These are phyloP conservation scores for Ploettnerulaceae sp. DNA, from an alignment of 2,329 filamentous ascomycete species.

Conservation along the genomic window DNA sequence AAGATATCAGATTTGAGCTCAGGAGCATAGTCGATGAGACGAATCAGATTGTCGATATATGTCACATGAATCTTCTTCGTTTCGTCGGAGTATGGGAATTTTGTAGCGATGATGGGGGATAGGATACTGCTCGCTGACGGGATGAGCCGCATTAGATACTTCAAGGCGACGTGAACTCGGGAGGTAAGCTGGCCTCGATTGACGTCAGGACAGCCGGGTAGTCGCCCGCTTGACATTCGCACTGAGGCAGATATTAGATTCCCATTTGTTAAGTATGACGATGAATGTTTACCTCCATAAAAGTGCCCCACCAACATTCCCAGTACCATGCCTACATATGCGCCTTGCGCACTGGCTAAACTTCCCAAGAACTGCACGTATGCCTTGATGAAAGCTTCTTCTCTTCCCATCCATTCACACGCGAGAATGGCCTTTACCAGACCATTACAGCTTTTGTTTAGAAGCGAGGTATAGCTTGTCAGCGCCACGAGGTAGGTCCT, in stretches of 20 bases:
- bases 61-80: constrained; percentile 73
- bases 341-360: constrained; percentile 77
- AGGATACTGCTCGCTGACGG: constrained; percentile 72
- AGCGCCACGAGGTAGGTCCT: constrained; percentile 59
- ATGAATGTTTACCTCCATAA: constrained; percentile 42
- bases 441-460: constrained; percentile 54
- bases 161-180: constrained; percentile 70
- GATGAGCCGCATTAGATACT: constrained; percentile 73
- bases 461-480: constrained; percentile 54
- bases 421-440: constrained; percentile 55
- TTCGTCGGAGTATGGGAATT: constrained; percentile 75
- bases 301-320: constrained; percentile 80
- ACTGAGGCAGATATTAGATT: constrained; percentile 36
- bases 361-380: constrained; percentile 65
- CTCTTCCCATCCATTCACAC: constrained; percentile 60
- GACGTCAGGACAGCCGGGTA: constrained; percentile 51
- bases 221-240: constrained; percentile 35
- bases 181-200: constrained; percentile 58
- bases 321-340: constrained; percentile 69
- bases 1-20: constrained; percentile 76
- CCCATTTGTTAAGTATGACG: constrained; percentile 28
- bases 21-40: constrained; percentile 70
- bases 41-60: constrained; percentile 83
- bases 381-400: constrained; percentile 59
- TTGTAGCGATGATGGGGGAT: constrained; percentile 58